Evolutionary conservation across 129 eudicot genomes (phyloP).

Genomic region (Helichrysum umbraculigerum): DNA sequence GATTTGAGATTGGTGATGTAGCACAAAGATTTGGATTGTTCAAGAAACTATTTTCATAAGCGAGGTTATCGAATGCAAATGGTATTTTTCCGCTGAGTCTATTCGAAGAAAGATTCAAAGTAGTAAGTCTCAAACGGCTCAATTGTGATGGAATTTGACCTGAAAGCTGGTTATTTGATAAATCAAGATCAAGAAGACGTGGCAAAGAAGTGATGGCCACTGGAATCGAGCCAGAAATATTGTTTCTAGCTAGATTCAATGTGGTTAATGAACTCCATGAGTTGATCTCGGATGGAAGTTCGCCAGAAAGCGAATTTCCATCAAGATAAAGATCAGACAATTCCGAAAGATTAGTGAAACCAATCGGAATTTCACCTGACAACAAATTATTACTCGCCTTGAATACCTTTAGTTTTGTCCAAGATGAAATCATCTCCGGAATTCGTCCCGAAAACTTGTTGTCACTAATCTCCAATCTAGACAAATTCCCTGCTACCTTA

Average conservation of each 20-base stretch:
- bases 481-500: slow-evolving; percentile 56
- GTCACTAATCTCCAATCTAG: slow-evolving; percentile 69
- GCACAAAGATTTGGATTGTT: slow-evolving; percentile 70
- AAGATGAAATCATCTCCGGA: slow-evolving; percentile 51
- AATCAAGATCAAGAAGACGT: slow-evolving; percentile 68
- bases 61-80: slow-evolving; percentile 53
- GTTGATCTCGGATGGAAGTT: slow-evolving; percentile 51
- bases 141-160: slow-evolving; percentile 74
- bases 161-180: slow-evolving; percentile 67
- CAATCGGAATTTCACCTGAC: slow-evolving; percentile 70
- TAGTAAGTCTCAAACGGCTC: slow-evolving; percentile 50
- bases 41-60: slow-evolving; percentile 71
- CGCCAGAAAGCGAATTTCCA: slow-evolving; percentile 77
- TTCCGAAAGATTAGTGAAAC: slow-evolving; percentile 55
- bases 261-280: slow-evolving; percentile 71
- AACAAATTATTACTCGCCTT: slow-evolving; percentile 71
- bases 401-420: slow-evolving; percentile 62
- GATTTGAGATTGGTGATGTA: slow-evolving; percentile 38
- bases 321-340: slow-evolving; percentile 60
- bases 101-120: slow-evolving; percentile 76
- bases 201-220: slow-evolving; percentile 50
- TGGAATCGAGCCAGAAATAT: slow-evolving; percentile 78
- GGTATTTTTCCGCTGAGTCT: slow-evolving; percentile 72
- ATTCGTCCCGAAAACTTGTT: slow-evolving; percentile 75
- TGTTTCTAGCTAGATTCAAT: slow-evolving; percentile 65